Evolutionary conservation across 768 basidiomycete genomes (phyloP).

Genomic region (Rhodotorula kratochvilovae): DNA sequence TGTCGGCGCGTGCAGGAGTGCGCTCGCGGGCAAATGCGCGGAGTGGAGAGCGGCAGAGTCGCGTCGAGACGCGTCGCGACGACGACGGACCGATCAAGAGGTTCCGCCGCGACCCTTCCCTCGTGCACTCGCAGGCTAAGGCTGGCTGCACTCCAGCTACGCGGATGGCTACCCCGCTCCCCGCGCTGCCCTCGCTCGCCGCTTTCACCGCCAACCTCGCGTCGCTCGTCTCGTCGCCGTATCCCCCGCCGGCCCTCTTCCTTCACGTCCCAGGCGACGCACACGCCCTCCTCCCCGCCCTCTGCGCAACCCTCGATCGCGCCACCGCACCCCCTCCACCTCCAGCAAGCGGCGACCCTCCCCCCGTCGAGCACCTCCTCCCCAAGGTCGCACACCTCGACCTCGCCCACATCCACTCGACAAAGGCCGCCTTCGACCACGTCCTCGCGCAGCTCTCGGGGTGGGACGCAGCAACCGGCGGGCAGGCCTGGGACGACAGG

Average conservation of each 20-base stretch:
- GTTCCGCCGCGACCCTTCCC: too few species aligned
- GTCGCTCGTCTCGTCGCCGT: slow-evolving; percentile 4
- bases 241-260: slow-evolving; percentile 2
- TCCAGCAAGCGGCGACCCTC: not conserved
- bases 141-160: too few species aligned
- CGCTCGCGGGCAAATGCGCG: too few species aligned
- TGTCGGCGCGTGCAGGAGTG: not conserved
- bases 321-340: not conserved
- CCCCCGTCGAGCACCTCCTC: slow-evolving; percentile 20
- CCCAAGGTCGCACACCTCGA: slow-evolving; percentile 29
- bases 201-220: not conserved
- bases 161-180: too few species aligned
- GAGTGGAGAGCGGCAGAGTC: too few species aligned
- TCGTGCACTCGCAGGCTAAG: too few species aligned
- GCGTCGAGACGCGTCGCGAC: too few species aligned
- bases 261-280: slow-evolving; percentile 8
- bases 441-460: slow-evolving; percentile 12
- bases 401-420: slow-evolving; percentile 18
- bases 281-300: not conserved
- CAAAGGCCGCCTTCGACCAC: slow-evolving; percentile 24
- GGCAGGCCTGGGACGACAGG: not conserved
- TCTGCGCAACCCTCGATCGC: not conserved
- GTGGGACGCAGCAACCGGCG: not conserved
- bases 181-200: slow-evolving; percentile 6
- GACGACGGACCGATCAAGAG: too few species aligned